Conservation (phyloP, 2,329 filamentous ascomycete genomes). For the Harringtonia lauricola region DNA sequence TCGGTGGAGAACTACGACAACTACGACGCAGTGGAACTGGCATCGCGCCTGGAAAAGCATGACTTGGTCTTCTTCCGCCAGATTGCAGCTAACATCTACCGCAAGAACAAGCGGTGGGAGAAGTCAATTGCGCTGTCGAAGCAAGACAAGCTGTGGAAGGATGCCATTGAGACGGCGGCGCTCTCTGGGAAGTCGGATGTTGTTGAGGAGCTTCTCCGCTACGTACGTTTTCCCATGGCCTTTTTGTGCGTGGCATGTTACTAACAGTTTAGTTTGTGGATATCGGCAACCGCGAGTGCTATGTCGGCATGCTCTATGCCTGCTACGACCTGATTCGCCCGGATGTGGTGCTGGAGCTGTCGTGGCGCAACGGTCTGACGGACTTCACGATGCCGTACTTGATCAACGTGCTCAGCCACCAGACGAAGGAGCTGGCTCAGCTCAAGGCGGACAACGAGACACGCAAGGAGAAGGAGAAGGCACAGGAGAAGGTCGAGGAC, state of each 20-base stretch:
- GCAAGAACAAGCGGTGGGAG: conserved; percentile 99
- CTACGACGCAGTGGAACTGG: conserved; percentile 90
- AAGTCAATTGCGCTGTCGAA: conserved; percentile 97
- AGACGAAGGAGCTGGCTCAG: conserved; percentile 71
- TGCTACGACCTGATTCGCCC: conserved; percentile 96
- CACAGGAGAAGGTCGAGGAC: conserved; percentile 70
- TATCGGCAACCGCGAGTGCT: conserved; percentile 97
- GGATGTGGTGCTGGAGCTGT: conserved; percentile 87
- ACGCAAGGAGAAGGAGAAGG: conserved; percentile 26
- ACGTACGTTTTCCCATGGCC: conserved; percentile 57
- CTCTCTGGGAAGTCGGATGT: conserved; percentile 84
- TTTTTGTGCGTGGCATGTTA: not conserved
- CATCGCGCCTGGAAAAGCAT: conserved; percentile 88
- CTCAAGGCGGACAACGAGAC: conserved; percentile 91
- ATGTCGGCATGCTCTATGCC: conserved; percentile 98
- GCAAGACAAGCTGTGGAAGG: conserved; percentile 99
- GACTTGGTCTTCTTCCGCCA: conserved; percentile 98
- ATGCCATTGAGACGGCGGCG: conserved; percentile 94
- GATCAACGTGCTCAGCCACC: conserved; percentile 94
- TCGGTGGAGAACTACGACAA: conserved; percentile 99
- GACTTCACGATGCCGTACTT: conserved; percentile 99
- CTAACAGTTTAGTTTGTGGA: conserved; percentile 73
- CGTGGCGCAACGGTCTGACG: conserved; percentile 86
- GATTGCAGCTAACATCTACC: conserved; percentile 95
- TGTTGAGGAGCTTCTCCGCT: conserved; percentile 90